Evolutionary conservation across 2,329 filamentous ascomycete species (phyloP), one percentile per base, ranked within the genome.

Genomic region (Sclerotinia sclerotiorum): DNA sequence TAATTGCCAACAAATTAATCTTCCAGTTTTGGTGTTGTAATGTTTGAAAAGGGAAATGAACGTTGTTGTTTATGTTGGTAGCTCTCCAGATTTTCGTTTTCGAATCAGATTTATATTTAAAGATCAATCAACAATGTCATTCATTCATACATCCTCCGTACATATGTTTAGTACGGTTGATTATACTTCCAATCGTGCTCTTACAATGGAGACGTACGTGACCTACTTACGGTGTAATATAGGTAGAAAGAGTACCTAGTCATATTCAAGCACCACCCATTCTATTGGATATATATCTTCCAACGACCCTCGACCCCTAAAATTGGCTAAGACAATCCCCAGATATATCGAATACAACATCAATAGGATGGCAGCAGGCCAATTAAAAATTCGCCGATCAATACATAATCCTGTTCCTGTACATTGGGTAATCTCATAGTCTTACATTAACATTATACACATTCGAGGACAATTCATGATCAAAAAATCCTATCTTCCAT

Each of bases 401-500:
- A 55, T 55, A 29, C 19, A 39, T 60, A 24, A 21, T 32, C 35
- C 44, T 15, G 35, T 51, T 67, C 17, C n/a, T 21, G 29, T 27
- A 35, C 29, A 32, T 66, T 27, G 52, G 52, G 27, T 39, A 35
- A 48, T 27, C 27, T 48, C 35, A 49, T 27, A 42, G 21, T 44
- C n/a, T 29, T 61, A 61, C 44, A 67, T 61, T 39, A 11, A 51
- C 35, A 67, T 39, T 49, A 32, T 32, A 54, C 44, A 61, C 24
- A 62, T 35, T 35, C 19, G n/a, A 62, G 48, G 29, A 55, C 39
- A 46, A 24, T 21, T 46, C 19, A 42, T 46, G 46, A 63, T 72
- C 65, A 73, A 60, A 73, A 60, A 55, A 74, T 74, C 68, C 64
- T 73, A 70, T 74, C 72, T 65, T 64, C 60, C 46, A 63, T 63